A percentile compares a stretch with the other conserved stretches of the same genome.
Conservation (phyloP, 331 rosid genomes). For the Saraca asoca region DNA sequence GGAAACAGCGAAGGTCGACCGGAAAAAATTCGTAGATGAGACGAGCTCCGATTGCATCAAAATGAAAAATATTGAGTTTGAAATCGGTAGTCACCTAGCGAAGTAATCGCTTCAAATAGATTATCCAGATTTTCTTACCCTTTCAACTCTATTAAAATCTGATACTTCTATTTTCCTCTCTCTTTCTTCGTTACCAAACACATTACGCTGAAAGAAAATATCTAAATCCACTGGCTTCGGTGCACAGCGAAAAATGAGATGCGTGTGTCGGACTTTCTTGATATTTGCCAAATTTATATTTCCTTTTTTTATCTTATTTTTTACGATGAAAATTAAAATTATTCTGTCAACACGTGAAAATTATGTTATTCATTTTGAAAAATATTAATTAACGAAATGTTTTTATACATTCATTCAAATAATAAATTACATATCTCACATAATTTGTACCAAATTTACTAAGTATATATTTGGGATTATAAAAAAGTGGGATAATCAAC, state of each 20-base stretch:
- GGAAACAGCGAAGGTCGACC: neutral
- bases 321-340: too few relatives aligned
- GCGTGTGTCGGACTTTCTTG: slow-evolving; percentile 10
- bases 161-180: slow-evolving; percentile 23
- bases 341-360: too few relatives aligned
- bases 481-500: too few relatives aligned
- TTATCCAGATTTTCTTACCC: slow-evolving; percentile 34
- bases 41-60: slow-evolving; percentile 29
- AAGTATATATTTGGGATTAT: too few relatives aligned
- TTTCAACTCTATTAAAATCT: slow-evolving; percentile 40
- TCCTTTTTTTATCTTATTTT: too few relatives aligned
- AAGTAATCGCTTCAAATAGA: slow-evolving; percentile 39
- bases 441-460: too few relatives aligned
- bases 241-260: slow-evolving; percentile 26
- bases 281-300: too few relatives aligned
- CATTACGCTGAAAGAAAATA: slow-evolving; percentile 25
- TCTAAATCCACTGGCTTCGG: slow-evolving; percentile 33
- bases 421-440: too few relatives aligned
- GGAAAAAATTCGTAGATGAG: slow-evolving; percentile 16
- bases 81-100: slow-evolving; percentile 37
- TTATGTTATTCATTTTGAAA: too few relatives aligned
- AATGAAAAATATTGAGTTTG: slow-evolving; percentile 10
- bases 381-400: too few relatives aligned
- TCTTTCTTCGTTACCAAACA: slow-evolving; percentile 38
- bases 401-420: too few relatives aligned